phyloP scores from a whole-genome alignment of 1,284 basidiomycete species.

The Thecaphora frezii region DNA sequence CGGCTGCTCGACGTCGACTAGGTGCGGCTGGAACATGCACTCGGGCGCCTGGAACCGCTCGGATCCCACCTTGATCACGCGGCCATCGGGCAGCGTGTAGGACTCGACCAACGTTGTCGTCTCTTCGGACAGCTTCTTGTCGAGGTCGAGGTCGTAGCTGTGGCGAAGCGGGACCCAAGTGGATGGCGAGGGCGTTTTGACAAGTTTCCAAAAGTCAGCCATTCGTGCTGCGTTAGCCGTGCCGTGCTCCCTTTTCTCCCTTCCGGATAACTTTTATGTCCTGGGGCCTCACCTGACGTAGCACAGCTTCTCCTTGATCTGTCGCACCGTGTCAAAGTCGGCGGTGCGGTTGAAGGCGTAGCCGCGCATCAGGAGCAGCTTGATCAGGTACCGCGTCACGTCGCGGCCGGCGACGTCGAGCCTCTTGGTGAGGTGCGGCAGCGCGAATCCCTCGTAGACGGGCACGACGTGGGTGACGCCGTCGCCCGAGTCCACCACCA shows the following conservation, averaged over 20 bases:
- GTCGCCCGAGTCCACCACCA: conserved; percentile 97
- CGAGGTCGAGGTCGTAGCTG: conserved; percentile 86
- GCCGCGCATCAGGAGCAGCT: conserved; percentile 93
- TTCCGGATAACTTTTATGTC: too few species aligned
- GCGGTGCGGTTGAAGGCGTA: conserved; percentile 99
- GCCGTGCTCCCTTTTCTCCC: too few species aligned
- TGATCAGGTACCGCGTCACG: conserved; percentile 97
- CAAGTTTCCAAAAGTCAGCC: background rate
- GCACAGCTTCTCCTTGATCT: conserved; percentile 98
- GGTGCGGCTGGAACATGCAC: conserved; percentile 99
- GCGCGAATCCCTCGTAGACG: conserved; percentile 92
- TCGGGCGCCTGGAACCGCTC: conserved; percentile 99
- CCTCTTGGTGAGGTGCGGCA: conserved; percentile 89
- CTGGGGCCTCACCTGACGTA: conserved; percentile 90
- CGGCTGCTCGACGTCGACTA: conserved; percentile 95
- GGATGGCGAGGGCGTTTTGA: background rate
- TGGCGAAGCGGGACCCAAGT: too few species aligned
- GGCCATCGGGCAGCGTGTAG: conserved; percentile 96
- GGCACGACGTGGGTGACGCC: conserved; percentile 99
- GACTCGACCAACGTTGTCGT: conserved; percentile 94
- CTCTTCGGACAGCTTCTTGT: conserved; percentile 90
- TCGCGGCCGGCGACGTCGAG: conserved; percentile 93
- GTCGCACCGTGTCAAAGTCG: conserved; percentile 96
- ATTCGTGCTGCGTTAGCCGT: background rate
- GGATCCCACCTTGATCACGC: conserved; percentile 93